Conservation (phyloP, 768 basidiomycete species). For the Auricularia sp. region DNA sequence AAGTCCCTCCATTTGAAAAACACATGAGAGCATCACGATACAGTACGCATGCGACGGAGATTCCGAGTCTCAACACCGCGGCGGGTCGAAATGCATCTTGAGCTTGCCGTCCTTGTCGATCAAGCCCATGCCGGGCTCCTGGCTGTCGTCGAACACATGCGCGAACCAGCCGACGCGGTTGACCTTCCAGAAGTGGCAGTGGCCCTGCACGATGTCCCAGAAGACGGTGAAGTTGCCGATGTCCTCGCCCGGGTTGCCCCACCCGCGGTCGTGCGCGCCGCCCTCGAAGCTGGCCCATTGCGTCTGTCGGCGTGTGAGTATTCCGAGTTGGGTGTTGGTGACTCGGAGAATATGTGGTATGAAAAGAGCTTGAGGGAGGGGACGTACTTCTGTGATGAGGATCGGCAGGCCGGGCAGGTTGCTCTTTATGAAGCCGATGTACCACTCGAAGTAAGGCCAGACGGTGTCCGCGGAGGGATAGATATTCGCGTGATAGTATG, state of each 20-base stretch:
- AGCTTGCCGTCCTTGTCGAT: background rate
- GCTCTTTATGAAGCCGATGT: constrained; percentile 2
- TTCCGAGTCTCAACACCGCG: background rate
- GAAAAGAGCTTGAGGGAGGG: no score
- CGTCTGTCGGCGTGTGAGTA: background rate
- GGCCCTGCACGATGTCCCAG: constrained; percentile 2
- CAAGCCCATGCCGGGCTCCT: constrained; percentile 8
- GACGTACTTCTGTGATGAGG: constrained; percentile 7
- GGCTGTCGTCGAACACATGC: constrained; percentile 4
- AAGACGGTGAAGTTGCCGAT: constrained; percentile 4
- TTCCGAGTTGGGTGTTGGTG: background rate
- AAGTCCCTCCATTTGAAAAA: no score
- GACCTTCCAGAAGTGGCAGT: constrained; percentile 7
- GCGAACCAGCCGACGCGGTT: constrained; percentile 5
- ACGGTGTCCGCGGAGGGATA: background rate
- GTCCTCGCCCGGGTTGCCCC: constrained; percentile 7
- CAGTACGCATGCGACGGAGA: no score
- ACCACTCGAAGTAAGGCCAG: constrained; percentile 3
- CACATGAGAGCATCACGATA: no score
- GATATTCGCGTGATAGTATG: background rate
- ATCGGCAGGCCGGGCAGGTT: background rate
- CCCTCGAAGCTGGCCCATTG: background rate
- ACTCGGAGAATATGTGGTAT: background rate
- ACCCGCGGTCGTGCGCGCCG: constrained; percentile 6
- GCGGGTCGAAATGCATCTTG: constrained; percentile 1